Percentiles rank a stretch among this genome's conserved stretches.
Evolutionary conservation across 2,329 filamentous ascomycete species (phyloP).

Genomic region (Calonectria henricotiae): DNA sequence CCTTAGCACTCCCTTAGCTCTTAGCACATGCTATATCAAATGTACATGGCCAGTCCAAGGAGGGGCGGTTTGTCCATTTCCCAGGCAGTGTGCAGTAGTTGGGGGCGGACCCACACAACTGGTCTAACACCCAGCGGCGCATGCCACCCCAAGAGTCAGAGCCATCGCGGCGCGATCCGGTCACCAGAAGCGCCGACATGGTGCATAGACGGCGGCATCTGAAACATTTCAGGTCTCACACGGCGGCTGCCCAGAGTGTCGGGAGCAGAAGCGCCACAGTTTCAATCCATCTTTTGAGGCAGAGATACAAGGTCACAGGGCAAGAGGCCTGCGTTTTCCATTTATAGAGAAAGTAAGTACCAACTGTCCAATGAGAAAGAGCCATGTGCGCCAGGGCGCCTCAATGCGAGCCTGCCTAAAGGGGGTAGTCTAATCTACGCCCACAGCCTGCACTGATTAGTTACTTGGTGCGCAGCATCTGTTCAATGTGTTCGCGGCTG

Average conservation of each 20-base stretch:
- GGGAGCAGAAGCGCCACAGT: background rate
- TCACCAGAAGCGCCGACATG: slow-evolving; percentile 29
- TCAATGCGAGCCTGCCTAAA: slow-evolving; percentile 8
- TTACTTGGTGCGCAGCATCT: slow-evolving; percentile 78
- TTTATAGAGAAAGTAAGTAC: slow-evolving; percentile 22
- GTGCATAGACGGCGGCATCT: slow-evolving; percentile 26
- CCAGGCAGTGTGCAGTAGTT: background rate
- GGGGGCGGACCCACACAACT: slow-evolving; percentile 26
- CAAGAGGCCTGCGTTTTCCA: slow-evolving; percentile 18
- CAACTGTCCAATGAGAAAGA: slow-evolving; percentile 22
- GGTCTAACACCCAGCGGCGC: slow-evolving; percentile 20
- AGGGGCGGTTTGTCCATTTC: background rate
- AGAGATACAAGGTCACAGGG: slow-evolving; percentile 8
- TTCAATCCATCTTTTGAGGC: background rate
- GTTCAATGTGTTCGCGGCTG: slow-evolving; percentile 90
- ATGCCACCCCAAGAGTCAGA: slow-evolving; percentile 18
- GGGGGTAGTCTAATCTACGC: background rate
- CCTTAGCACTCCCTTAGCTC: background rate
- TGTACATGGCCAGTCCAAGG: slow-evolving; percentile 9
- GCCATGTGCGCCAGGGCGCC: slow-evolving; percentile 18
- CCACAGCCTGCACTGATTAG: slow-evolving; percentile 29
- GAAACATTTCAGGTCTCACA: slow-evolving; percentile 29
- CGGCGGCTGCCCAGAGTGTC: slow-evolving; percentile 16
- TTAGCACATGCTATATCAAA: background rate
- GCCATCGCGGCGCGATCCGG: slow-evolving; percentile 16